phyloP scores from a whole-genome alignment of 2,329 filamentous ascomycete species.

The Biscogniauxia marginata region DNA sequence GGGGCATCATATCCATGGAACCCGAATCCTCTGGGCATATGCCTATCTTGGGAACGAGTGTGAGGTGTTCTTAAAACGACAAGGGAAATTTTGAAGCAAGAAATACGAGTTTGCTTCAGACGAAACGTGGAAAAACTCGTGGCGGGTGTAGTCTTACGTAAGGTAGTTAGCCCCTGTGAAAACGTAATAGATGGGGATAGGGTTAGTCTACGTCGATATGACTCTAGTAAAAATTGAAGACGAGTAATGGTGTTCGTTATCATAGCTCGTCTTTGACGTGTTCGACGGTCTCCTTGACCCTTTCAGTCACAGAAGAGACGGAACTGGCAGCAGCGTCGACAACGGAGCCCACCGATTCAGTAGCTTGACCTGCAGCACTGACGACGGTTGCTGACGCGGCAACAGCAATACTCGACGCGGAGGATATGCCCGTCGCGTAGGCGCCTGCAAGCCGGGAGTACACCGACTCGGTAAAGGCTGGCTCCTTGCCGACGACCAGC shows the following conservation, averaged over 20 bases:
- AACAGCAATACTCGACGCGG: conserved; percentile 44
- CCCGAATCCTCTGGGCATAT: too few species aligned
- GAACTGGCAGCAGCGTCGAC: conserved; percentile 17
- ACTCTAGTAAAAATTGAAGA: too few species aligned
- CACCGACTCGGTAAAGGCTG: conserved; percentile 78
- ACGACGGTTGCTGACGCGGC: conserved; percentile 32
- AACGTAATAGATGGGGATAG: too few species aligned
- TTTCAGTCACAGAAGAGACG: conserved; percentile 15
- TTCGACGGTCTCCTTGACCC: conserved; percentile 27
- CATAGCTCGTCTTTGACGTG: conserved; percentile 24
- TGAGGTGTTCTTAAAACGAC: too few species aligned
- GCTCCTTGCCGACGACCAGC: conserved; percentile 73
- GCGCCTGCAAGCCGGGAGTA: conserved; percentile 68
- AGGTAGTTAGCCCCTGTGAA: too few species aligned
- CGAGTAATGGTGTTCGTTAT: conserved; percentile 1
- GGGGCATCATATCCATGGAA: too few species aligned
- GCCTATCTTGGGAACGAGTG: too few species aligned
- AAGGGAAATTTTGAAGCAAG: too few species aligned
- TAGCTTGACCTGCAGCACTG: conserved; percentile 26
- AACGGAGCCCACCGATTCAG: conserved; percentile 22
- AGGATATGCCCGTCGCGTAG: conserved; percentile 66
- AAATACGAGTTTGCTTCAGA: too few species aligned
- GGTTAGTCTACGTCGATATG: too few species aligned
- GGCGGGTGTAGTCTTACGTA: too few species aligned
- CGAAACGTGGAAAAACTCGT: too few species aligned